phyloP scores from a whole-genome alignment of 2,329 filamentous ascomycete species.

The Scedosporium apiospermum region DNA sequence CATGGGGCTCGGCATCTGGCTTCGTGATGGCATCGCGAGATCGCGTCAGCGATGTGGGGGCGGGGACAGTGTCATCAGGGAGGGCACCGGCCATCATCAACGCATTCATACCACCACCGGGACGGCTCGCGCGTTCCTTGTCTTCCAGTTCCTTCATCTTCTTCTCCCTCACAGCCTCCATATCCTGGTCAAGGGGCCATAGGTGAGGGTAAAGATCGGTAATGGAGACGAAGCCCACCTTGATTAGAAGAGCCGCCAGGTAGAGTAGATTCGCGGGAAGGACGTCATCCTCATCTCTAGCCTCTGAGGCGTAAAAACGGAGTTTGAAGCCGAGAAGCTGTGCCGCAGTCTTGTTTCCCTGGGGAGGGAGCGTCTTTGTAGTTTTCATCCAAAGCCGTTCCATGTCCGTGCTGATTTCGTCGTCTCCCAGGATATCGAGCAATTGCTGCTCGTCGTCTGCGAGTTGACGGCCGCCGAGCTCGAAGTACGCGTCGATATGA shows the following conservation, averaged over 20 bases:
- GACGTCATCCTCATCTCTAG: constrained; percentile 63
- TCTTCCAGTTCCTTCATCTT: constrained; percentile 70
- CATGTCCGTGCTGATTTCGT: constrained; percentile 34
- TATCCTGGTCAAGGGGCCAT: constrained; percentile 73
- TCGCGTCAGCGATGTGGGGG: constrained; percentile 28
- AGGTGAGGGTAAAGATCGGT: constrained; percentile 87
- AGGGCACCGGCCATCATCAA: constrained; percentile 79
- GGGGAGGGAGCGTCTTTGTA: constrained; percentile 73
- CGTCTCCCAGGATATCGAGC: constrained; percentile 20
- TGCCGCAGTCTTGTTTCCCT: constrained; percentile 83
- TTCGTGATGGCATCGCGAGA: constrained; percentile 44
- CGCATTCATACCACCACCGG: constrained; percentile 70
- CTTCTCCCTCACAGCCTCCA: constrained; percentile 63
- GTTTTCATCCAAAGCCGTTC: constrained; percentile 67
- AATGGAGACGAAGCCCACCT: constrained; percentile 92
- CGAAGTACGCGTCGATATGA: constrained; percentile 79
- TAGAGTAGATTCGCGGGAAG: constrained; percentile 90
- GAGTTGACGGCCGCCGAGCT: constrained; percentile 66
- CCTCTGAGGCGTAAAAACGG: constrained; percentile 80
- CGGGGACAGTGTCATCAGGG: constrained; percentile 63
- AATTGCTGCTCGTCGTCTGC: constrained; percentile 46
- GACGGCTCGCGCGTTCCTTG: constrained; percentile 60
- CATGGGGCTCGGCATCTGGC: constrained; percentile 17
- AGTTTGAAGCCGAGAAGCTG: constrained; percentile 96
- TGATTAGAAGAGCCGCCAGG: constrained; percentile 83